Evolutionary conservation across 2,329 filamentous ascomycete species (phyloP).

Genomic region (Aspergillus calidoustus): DNA sequence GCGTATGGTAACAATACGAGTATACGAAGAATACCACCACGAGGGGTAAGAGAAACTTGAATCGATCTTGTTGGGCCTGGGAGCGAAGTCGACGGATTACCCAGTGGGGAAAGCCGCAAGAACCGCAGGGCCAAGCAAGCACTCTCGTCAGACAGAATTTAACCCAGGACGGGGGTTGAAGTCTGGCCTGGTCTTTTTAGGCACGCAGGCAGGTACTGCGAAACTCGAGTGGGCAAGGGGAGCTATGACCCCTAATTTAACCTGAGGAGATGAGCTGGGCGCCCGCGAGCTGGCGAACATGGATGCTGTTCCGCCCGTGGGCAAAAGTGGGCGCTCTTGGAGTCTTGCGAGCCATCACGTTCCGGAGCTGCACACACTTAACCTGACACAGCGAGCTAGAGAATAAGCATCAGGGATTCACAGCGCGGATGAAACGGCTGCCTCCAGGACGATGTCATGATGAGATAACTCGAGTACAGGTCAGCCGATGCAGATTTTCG

Average conservation of each 20-base stretch:
- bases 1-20: constrained; percentile 2
- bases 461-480: not conserved
- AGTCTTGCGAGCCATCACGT: not conserved
- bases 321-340: too few species aligned
- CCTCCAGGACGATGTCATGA: constrained; percentile 1
- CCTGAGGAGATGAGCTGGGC: not conserved
- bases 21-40: not conserved
- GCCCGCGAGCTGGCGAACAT: not conserved
- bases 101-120: constrained; percentile 21
- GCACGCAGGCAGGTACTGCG: too few species aligned
- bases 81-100: constrained; percentile 12
- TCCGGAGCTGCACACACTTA: constrained; percentile 5
- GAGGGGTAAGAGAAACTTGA: not conserved
- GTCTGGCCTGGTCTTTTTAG: constrained; percentile 1
- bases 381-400: constrained; percentile 14
- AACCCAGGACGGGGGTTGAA: not conserved
- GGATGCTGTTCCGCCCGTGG: not conserved
- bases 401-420: constrained; percentile 17
- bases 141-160: not conserved
- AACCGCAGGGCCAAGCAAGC: constrained; percentile 13
- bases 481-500: constrained; percentile 1
- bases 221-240: constrained; percentile 11
- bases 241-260: constrained; percentile 17
- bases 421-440: not conserved
- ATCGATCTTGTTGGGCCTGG: not conserved